Percentiles rank a stretch among this genome's conserved stretches.
These are phyloP conservation scores for Cylindrotheca closterium DNA, from an alignment of 108 stramenopile species.

Conservation along the genomic window DNA sequence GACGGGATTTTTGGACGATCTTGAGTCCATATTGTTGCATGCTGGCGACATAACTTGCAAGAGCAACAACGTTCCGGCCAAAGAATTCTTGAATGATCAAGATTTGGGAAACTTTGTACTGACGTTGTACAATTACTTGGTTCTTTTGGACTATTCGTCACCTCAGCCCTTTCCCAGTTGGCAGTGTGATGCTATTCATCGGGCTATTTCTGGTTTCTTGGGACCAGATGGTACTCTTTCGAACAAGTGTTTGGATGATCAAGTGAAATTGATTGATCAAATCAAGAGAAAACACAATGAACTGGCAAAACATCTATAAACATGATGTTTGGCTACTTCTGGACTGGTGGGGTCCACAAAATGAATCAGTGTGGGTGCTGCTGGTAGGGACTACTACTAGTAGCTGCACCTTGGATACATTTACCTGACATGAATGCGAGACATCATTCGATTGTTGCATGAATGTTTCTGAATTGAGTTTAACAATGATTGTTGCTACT, in stretches of 20 bases:
- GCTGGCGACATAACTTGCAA: constrained; percentile 7
- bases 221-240: constrained; percentile 15
- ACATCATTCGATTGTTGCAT: no score
- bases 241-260: constrained; percentile 13
- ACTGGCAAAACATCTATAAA: constrained; percentile 32
- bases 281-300: constrained; percentile 33
- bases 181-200: constrained; percentile 67
- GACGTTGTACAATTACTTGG: constrained; percentile 64
- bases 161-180: constrained; percentile 61
- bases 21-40: constrained; percentile 61
- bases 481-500: no score
- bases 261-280: constrained; percentile 21
- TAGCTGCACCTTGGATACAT: no score
- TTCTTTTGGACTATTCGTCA: constrained; percentile 73
- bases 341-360: no score
- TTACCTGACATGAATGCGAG: no score
- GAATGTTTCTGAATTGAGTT: no score
- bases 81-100: constrained; percentile 31
- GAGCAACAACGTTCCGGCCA: constrained; percentile 4
- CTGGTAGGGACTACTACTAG: no score
- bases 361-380: no score
- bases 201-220: constrained; percentile 55
- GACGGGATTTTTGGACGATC: constrained; percentile 61
- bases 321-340: not conserved
- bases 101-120: constrained; percentile 73